Percentiles rank a stretch among this genome's conserved stretches.
These are phyloP conservation scores for Pseudozyma flocculosa DNA, from an alignment of 1,284 basidiomycete genomes.

Conservation along the genomic window DNA sequence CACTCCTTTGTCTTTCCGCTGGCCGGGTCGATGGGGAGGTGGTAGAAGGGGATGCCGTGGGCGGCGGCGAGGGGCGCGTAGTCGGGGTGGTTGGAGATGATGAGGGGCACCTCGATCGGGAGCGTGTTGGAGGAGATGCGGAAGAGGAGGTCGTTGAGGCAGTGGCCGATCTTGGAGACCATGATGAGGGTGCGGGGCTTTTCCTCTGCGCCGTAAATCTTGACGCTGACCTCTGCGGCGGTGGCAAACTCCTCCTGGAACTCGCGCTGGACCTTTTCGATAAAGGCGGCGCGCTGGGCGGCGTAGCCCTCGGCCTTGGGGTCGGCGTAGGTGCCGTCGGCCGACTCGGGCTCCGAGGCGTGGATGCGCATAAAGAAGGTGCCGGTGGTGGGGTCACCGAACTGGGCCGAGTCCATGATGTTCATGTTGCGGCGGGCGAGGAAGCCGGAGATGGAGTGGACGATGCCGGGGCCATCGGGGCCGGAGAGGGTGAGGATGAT, in stretches of 20 bases:
- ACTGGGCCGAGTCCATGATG: conserved; percentile 56
- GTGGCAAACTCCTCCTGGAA: conserved; percentile 46
- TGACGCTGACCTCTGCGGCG: conserved; percentile 28
- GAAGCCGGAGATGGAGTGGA: conserved; percentile 47
- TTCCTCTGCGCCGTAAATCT: conserved; percentile 47
- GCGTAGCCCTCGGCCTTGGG: conserved; percentile 19
- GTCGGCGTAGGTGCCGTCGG: conserved; percentile 19
- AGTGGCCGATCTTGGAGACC: conserved; percentile 56
- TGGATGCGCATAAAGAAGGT: conserved; percentile 57
- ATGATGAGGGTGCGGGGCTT: conserved; percentile 53
- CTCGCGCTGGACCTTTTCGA: conserved; percentile 28
- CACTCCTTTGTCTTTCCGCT: conserved; percentile 53
- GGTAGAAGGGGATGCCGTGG: conserved; percentile 56
- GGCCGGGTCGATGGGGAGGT: conserved; percentile 49
- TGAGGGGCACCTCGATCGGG: conserved; percentile 48
- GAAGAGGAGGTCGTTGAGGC: conserved; percentile 56
- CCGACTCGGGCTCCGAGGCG: conserved; percentile 33
- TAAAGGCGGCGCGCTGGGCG: conserved; percentile 20
- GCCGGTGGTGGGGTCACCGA: conserved; percentile 45
- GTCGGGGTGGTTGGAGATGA: conserved; percentile 55
- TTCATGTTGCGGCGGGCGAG: conserved; percentile 48
- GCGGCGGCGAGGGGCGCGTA: conserved; percentile 45
- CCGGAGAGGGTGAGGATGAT: conserved; percentile 55
- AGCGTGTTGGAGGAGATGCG: conserved; percentile 41
- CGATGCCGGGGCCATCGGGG: conserved; percentile 53